Conservation (phyloP, 164 flowering plant genomes). For the Kalanchoe fedtschenkoi region DNA sequence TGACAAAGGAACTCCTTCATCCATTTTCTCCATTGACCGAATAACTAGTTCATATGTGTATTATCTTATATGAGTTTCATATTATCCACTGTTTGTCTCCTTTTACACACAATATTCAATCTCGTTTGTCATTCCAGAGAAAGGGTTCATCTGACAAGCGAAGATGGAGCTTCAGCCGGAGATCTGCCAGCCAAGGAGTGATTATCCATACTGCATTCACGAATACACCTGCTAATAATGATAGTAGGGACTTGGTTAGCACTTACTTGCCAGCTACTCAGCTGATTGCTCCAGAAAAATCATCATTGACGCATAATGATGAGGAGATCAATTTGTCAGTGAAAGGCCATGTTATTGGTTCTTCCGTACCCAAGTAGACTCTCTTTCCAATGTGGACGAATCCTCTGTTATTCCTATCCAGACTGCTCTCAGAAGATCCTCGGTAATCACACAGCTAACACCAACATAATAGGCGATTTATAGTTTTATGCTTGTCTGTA, state of each 20-base stretch:
- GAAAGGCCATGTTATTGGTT: slow-evolving; percentile 13
- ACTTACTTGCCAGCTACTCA: slow-evolving; percentile 20
- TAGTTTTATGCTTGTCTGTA: not conserved
- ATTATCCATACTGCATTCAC: slow-evolving; percentile 53
- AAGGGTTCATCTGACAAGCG: slow-evolving; percentile 57
- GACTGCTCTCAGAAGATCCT: slow-evolving; percentile 52
- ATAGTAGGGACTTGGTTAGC: slow-evolving; percentile 34
- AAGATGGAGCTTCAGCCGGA: slow-evolving; percentile 91
- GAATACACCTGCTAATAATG: slow-evolving; percentile 41
- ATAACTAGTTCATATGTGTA: too few relatives aligned
- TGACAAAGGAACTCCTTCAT: too few relatives aligned
- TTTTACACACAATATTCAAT: not conserved
- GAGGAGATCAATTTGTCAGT: slow-evolving; percentile 28
- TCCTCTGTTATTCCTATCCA: slow-evolving; percentile 50
- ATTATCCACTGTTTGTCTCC: not conserved
- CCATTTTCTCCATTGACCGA: too few relatives aligned
- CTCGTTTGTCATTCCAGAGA: slow-evolving; percentile 24
- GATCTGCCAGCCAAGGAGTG: slow-evolving; percentile 70
- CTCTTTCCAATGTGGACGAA: slow-evolving; percentile 34
- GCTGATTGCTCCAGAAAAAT: slow-evolving; percentile 27
- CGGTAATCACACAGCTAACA: slow-evolving; percentile 38
- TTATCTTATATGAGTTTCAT: too few relatives aligned
- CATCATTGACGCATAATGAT: slow-evolving; percentile 25
- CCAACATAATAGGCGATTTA: slow-evolving; percentile 1
- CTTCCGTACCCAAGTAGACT: slow-evolving; percentile 14